Evolutionary conservation across 2,329 filamentous ascomycete genomes (phyloP).

Genomic region (Penicillium sp.): DNA sequence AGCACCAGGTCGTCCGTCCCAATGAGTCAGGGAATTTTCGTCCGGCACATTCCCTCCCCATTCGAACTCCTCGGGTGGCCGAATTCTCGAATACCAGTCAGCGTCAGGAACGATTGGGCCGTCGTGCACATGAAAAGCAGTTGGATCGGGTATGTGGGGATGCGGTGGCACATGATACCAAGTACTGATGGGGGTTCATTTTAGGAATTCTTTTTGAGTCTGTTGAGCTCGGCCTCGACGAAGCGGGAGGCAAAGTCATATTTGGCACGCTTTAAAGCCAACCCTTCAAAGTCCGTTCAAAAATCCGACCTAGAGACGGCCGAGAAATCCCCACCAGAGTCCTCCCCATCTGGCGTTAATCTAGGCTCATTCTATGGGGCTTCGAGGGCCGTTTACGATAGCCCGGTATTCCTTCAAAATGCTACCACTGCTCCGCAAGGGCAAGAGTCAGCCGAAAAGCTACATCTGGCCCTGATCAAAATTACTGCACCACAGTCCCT

Average conservation of each 20-base stretch:
- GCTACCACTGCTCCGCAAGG: conserved; percentile 39
- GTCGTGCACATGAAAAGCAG: conserved; percentile 41
- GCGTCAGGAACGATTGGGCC: conserved; percentile 31
- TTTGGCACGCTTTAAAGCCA: conserved; percentile 70
- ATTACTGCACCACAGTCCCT: conserved; percentile 67
- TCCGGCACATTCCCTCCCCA: conserved; percentile 14
- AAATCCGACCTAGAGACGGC: conserved; percentile 27
- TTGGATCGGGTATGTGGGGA: conserved; percentile 35
- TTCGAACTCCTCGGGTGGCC: conserved; percentile 24
- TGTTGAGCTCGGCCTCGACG: conserved; percentile 82
- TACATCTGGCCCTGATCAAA: conserved; percentile 82
- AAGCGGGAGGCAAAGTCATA: conserved; percentile 91
- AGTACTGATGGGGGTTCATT: not conserved
- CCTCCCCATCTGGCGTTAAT: conserved; percentile 49
- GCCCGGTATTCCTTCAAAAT: conserved; percentile 55
- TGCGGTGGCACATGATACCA: conserved; percentile 5
- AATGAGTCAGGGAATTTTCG: conserved; percentile 10
- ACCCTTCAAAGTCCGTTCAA: conserved; percentile 32
- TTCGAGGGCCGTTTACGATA: conserved; percentile 53
- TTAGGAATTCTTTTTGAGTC: conserved; percentile 77
- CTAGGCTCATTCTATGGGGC: conserved; percentile 56
- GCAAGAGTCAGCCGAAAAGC: conserved; percentile 40
- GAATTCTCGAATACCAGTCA: conserved; percentile 29
- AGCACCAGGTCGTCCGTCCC: conserved; percentile 20
- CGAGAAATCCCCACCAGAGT: conserved; percentile 13